Conservation (phyloP, 257 asterid genomes). For the Solanum virginianum region DNA sequence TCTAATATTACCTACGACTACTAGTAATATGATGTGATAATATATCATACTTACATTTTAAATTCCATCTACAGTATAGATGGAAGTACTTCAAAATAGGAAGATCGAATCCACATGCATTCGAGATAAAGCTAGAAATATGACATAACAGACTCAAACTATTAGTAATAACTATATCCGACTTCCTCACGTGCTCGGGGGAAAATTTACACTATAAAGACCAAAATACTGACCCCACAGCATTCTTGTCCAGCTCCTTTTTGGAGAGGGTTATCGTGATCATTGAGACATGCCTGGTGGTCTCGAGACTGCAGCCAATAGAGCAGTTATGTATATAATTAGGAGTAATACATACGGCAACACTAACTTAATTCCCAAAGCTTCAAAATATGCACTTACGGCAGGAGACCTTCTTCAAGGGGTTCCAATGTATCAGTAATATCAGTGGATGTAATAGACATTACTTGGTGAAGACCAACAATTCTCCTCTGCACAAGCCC, state of each 20-base stretch:
- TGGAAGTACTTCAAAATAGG: not conserved
- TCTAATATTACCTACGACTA: not conserved
- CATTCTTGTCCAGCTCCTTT: slow-evolving; percentile 48
- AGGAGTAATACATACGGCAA: not conserved
- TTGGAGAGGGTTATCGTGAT: slow-evolving; percentile 72
- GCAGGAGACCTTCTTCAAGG: slow-evolving; percentile 94
- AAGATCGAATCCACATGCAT: not conserved
- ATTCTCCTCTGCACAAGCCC: slow-evolving; percentile 61
- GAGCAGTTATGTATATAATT: not conserved
- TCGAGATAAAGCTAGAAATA: not conserved
- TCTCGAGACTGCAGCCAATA: slow-evolving; percentile 50
- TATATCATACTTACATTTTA: not conserved
- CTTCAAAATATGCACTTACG: slow-evolving; percentile 30
- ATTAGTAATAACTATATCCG: not conserved
- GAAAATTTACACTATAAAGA: not conserved
- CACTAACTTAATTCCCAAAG: not conserved
- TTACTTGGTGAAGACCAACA: slow-evolving; percentile 90
- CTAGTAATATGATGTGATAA: not conserved
- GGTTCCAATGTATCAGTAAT: slow-evolving; percentile 98
- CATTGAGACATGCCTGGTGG: slow-evolving; percentile 91
- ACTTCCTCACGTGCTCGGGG: not conserved
- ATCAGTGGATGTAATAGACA: slow-evolving; percentile 75
- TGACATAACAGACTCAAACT: not conserved
- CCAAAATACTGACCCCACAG: slow-evolving; percentile 58
- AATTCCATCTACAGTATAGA: not conserved